These are phyloP conservation scores for Rubia peregrina DNA, from an alignment of 305 asterid genomes.

Conservation along the genomic window DNA sequence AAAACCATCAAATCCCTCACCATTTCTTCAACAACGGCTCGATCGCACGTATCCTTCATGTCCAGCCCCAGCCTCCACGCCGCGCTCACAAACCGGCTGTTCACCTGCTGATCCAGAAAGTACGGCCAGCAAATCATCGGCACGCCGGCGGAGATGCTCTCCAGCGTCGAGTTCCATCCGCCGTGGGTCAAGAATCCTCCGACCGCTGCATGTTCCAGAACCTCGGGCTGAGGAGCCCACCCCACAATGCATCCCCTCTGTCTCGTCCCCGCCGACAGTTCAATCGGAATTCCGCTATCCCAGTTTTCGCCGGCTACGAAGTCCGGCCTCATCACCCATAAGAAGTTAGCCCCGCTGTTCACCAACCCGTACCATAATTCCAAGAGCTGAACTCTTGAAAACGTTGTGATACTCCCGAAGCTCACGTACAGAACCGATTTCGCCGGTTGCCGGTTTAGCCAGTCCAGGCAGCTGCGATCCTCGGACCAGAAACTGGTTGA, in stretches of 20 bases:
- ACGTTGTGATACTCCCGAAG: slow-evolving; percentile 30
- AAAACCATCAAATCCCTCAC: slow-evolving; percentile 20
- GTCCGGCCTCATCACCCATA: slow-evolving; percentile 40
- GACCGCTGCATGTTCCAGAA: slow-evolving; percentile 10
- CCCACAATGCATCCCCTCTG: slow-evolving; percentile 16
- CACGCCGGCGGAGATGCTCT: slow-evolving; percentile 17
- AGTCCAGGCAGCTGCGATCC: slow-evolving; percentile 27
- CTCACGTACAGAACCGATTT: slow-evolving; percentile 32
- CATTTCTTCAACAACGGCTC: slow-evolving; percentile 12
- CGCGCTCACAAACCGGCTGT: slow-evolving; percentile 18
- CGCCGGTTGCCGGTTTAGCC: slow-evolving; percentile 24
- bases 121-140: slow-evolving; percentile 25
- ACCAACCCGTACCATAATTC: slow-evolving; percentile 36
- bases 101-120: slow-evolving; percentile 20
- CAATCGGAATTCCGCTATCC: slow-evolving; percentile 10
- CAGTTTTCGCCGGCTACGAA: slow-evolving; percentile 16
- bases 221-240: slow-evolving; percentile 24
- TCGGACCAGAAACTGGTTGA: slow-evolving; percentile 26
- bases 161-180: slow-evolving; percentile 26
- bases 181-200: slow-evolving; percentile 25
- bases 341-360: slow-evolving; percentile 19
- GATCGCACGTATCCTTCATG: slow-evolving; percentile 21
- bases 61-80: slow-evolving; percentile 24
- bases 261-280: slow-evolving; percentile 14
- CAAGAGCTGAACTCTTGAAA: slow-evolving; percentile 17